phyloP scores from a whole-genome alignment of 495 filamentous ascomycete genomes.

The Platismatia glauca region DNA sequence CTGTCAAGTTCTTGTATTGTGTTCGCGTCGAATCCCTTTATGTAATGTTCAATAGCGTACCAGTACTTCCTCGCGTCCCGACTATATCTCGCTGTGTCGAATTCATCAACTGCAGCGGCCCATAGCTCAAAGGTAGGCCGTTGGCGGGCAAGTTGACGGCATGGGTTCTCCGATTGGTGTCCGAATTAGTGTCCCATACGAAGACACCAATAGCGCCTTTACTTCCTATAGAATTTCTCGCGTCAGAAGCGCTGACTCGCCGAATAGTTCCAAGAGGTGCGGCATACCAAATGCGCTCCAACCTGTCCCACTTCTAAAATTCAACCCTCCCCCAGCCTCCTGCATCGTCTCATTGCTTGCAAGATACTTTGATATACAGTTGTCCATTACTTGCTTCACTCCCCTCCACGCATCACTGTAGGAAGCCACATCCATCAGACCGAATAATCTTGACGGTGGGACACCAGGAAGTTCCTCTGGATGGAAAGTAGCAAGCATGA shows the following conservation, averaged over 20 bases:
- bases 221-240: background rate
- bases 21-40: background rate
- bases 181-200: conserved; percentile 3
- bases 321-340: background rate
- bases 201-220: conserved; percentile 12
- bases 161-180: background rate
- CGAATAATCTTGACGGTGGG: background rate
- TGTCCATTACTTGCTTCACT: background rate
- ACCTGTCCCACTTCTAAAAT: background rate
- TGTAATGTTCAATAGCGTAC: background rate
- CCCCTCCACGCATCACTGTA: background rate
- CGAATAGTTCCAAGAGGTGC: background rate
- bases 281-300: conserved; percentile 6
- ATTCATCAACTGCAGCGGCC: background rate
- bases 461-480: conserved; percentile 5
- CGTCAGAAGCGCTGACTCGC: background rate
- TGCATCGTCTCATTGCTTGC: background rate
- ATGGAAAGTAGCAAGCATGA: background rate
- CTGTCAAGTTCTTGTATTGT: background rate
- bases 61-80: no score
- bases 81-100: background rate
- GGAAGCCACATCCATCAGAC: background rate
- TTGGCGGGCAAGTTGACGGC: background rate
- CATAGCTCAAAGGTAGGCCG: background rate
- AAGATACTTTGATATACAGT: conserved; percentile 2